Percentiles rank a stretch among this genome's conserved stretches.
phyloP scores from a whole-genome alignment of 305 asterid species.

The Fraxinus albicans region DNA sequence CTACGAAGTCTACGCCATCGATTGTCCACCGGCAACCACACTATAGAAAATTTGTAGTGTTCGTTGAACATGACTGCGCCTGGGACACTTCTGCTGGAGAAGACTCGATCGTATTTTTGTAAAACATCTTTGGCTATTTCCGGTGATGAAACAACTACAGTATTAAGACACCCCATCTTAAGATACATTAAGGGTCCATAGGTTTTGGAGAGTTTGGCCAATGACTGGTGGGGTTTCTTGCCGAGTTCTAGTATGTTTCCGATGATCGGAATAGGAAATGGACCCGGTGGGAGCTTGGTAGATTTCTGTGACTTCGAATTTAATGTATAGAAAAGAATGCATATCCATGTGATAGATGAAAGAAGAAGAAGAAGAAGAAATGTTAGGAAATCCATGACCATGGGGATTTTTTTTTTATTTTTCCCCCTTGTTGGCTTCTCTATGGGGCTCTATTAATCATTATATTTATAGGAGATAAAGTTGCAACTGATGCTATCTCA shows the following conservation, averaged over 20 bases:
- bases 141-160: background rate
- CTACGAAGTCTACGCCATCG: slow-evolving; percentile 27
- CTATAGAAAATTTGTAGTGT: slow-evolving; percentile 14
- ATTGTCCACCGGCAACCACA: slow-evolving; percentile 16
- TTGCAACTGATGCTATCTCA: no score
- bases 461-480: no score
- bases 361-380: background rate
- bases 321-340: background rate
- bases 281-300: background rate
- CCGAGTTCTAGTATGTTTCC: background rate
- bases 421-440: no score
- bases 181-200: slow-evolving; percentile 14
- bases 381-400: background rate
- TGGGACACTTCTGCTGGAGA: background rate
- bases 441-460: no score
- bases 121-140: slow-evolving; percentile 6
- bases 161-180: background rate
- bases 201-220: slow-evolving; percentile 1
- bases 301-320: background rate
- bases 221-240: background rate
- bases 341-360: background rate
- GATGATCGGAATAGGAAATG: background rate
- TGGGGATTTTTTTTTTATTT: background rate
- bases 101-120: slow-evolving; percentile 10
- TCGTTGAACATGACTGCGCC: background rate